Conservation (phyloP, 2,329 filamentous ascomycete genomes). For the Polytolypa hystricis region DNA sequence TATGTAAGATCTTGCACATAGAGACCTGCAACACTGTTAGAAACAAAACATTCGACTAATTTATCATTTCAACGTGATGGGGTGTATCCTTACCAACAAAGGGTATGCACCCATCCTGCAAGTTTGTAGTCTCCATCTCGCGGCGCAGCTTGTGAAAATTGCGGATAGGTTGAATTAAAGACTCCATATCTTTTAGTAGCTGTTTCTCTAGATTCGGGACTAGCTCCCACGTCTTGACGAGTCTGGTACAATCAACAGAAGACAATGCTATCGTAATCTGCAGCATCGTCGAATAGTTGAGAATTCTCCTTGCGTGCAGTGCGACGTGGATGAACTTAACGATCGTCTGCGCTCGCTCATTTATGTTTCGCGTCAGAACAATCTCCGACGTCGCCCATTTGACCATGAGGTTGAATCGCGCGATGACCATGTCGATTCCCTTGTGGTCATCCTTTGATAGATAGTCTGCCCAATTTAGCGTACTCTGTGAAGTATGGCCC, state of each 20-base stretch:
- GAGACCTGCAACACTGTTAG: conserved; percentile 32
- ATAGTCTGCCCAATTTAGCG: conserved; percentile 52
- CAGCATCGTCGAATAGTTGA: conserved; percentile 57
- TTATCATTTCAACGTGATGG: neutral
- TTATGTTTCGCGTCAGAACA: conserved; percentile 45
- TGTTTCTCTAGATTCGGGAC: conserved; percentile 44
- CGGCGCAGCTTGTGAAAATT: conserved; percentile 53
- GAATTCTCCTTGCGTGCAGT: conserved; percentile 44
- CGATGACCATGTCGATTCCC: conserved; percentile 54
- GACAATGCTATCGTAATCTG: conserved; percentile 53
- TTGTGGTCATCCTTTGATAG: conserved; percentile 42
- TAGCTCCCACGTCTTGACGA: conserved; percentile 48
- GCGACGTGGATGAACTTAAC: conserved; percentile 55
- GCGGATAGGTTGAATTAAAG: conserved; percentile 49
- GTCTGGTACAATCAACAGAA: conserved; percentile 46
- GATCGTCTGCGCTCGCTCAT: conserved; percentile 50
- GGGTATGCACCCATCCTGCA: conserved; percentile 53
- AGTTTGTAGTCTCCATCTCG: conserved; percentile 51
- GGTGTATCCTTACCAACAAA: conserved; percentile 44
- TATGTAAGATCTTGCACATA: conserved; percentile 58
- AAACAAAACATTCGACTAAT: neutral
- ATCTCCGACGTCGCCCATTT: conserved; percentile 56
- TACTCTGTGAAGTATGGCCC: conserved; percentile 43
- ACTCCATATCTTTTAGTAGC: conserved; percentile 48
- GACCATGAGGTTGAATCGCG: conserved; percentile 55